These are phyloP conservation scores for Torrubiellomyces zombiae DNA, from an alignment of 2,329 filamentous ascomycete species.

Conservation along the genomic window DNA sequence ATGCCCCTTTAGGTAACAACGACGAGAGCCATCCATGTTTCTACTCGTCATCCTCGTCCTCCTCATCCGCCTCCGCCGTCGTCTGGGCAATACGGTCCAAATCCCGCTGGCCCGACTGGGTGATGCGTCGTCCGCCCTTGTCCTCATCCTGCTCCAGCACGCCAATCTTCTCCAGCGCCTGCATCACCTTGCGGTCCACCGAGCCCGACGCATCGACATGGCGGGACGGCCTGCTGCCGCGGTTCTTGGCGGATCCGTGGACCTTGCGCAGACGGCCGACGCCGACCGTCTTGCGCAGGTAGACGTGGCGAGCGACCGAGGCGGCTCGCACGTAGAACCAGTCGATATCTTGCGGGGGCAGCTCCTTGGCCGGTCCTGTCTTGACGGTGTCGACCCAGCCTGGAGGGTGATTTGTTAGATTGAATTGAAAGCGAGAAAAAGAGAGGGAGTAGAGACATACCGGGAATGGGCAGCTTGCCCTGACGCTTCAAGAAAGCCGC, in stretches of 20 bases:
- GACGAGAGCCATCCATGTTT: too few relatives aligned
- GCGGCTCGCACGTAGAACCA: conserved; percentile 91
- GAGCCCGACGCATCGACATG: conserved; percentile 91
- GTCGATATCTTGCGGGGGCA: conserved; percentile 94
- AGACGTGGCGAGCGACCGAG: conserved; percentile 92
- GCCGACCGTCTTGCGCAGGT: conserved; percentile 98
- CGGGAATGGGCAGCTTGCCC: conserved; percentile 81
- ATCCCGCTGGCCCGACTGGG: conserved; percentile 95
- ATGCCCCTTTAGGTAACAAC: background rate
- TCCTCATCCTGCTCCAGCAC: conserved; percentile 96
- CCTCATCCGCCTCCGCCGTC: conserved; percentile 55
- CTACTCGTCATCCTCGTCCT: conserved; percentile 52
- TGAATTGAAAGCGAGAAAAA: too few relatives aligned
- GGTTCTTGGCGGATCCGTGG: conserved; percentile 95
- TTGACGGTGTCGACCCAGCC: conserved; percentile 99
- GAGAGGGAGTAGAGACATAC: conserved; percentile 33
- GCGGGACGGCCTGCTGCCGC: conserved; percentile 75
- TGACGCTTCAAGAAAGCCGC: conserved; percentile 84
- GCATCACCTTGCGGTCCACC: conserved; percentile 94
- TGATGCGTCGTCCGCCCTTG: conserved; percentile 96
- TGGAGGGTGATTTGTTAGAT: conserved; percentile 15
- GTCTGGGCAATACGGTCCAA: conserved; percentile 89
- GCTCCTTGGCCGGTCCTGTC: conserved; percentile 91
- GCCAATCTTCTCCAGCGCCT: conserved; percentile 98
- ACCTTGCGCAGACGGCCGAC: conserved; percentile 94